Percentiles rank a stretch among this genome's conserved stretches.
Evolutionary conservation across 805 yeast species (phyloP).

Genomic region (Danielozyma ontarioensis): DNA sequence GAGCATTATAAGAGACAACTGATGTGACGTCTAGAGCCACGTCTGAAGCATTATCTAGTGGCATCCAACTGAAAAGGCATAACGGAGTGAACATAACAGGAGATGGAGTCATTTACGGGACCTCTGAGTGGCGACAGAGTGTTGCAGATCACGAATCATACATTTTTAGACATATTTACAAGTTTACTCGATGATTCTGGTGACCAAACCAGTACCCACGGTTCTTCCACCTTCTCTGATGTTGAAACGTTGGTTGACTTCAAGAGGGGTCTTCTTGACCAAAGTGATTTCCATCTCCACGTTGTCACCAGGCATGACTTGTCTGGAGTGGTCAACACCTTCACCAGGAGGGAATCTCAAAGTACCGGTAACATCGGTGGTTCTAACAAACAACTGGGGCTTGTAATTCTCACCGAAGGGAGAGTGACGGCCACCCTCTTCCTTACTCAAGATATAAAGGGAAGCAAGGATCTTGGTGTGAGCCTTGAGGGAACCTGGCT

Average conservation of each 20-base stretch:
- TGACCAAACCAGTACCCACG: constrained; percentile 97
- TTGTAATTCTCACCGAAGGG: constrained; percentile 96
- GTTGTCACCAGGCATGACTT: constrained; percentile 98
- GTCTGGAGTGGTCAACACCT: constrained; percentile 77
- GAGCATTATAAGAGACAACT: too few species aligned
- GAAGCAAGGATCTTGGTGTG: constrained; percentile 94
- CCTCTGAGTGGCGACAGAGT: too few species aligned
- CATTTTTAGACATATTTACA: too few species aligned
- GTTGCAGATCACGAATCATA: too few species aligned
- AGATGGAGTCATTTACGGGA: too few species aligned
- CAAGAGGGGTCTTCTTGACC: constrained; percentile 87
- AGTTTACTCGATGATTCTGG: constrained; percentile 75
- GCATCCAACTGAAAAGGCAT: too few species aligned
- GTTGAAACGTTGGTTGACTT: constrained; percentile 97
- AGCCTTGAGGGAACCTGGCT: constrained; percentile 87
- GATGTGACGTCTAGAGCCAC: too few species aligned
- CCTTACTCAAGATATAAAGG: constrained; percentile 85
- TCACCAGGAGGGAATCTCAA: constrained; percentile 77
- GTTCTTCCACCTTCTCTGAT: constrained; percentile 99
- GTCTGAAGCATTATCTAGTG: too few species aligned
- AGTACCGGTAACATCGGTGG: constrained; percentile 90
- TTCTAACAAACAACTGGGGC: constrained; percentile 96
- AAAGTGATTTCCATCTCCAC: constrained; percentile 91
- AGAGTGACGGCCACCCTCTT: constrained; percentile 99
- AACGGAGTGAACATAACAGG: too few species aligned